Conservation (phyloP, 495 filamentous ascomycete species). For the Chaetomium tenue region DNA sequence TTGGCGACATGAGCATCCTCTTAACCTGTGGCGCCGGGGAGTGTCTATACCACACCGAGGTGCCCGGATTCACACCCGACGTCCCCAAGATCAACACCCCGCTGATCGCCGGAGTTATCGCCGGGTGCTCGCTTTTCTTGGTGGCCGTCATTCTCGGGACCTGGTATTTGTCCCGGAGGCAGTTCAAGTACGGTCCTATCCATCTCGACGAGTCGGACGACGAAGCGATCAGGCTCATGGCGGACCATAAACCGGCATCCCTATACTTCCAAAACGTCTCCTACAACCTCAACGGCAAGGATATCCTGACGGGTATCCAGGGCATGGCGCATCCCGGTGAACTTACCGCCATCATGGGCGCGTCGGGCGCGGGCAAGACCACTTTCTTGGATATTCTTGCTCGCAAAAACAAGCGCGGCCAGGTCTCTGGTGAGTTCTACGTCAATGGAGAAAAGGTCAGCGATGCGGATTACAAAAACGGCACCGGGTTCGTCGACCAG, state of each 20-base stretch:
- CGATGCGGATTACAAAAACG: slow-evolving; percentile 82
- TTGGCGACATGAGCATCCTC: slow-evolving; percentile 86
- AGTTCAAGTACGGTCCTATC: slow-evolving; percentile 68
- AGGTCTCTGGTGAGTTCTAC: slow-evolving; percentile 77
- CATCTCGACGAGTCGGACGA: slow-evolving; percentile 88
- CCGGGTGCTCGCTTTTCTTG: slow-evolving; percentile 80
- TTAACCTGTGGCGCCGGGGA: slow-evolving; percentile 82
- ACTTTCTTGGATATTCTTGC: slow-evolving; percentile 96
- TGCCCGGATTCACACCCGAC: slow-evolving; percentile 84
- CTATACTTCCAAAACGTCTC: slow-evolving; percentile 86
- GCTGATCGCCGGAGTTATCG: slow-evolving; percentile 91
- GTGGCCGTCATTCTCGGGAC: slow-evolving; percentile 77
- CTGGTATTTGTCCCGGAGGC: slow-evolving; percentile 85
- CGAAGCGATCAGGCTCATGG: slow-evolving; percentile 77
- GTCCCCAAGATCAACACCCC: slow-evolving; percentile 97
- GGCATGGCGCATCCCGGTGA: slow-evolving; percentile 87
- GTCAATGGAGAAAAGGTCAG: slow-evolving; percentile 89
- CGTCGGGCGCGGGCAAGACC: slow-evolving; percentile 95
- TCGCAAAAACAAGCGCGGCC: slow-evolving; percentile 92
- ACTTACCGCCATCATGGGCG: slow-evolving; percentile 96
- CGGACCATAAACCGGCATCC: slow-evolving; percentile 86
- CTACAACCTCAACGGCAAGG: slow-evolving; percentile 81
- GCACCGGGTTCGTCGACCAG: slow-evolving; percentile 96
- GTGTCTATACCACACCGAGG: slow-evolving; percentile 86
- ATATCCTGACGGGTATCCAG: slow-evolving; percentile 76